A percentile compares a stretch with the other conserved stretches of the same genome.
Conservation (phyloP, 306 rosid genomes). For the Cucumis melo region DNA sequence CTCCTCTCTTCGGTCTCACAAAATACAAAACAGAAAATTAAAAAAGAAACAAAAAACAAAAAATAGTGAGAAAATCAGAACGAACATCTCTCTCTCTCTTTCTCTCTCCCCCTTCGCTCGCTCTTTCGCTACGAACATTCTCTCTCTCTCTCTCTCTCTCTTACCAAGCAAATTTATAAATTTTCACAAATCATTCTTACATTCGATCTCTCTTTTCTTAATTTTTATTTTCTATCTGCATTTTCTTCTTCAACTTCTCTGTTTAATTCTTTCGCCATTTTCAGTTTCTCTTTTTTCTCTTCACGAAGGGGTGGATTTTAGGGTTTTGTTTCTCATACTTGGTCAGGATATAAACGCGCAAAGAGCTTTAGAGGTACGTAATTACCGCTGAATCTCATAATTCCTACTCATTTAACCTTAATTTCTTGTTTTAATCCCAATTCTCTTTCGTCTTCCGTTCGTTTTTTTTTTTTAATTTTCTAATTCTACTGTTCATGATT, state of each 20-base stretch:
- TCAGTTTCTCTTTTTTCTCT: conserved; percentile 2
- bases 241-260: conserved; percentile 14
- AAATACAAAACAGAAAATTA: not conserved
- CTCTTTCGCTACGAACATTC: not conserved
- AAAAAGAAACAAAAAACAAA: not conserved
- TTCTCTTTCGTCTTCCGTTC: conserved; percentile 4
- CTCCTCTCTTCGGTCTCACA: not conserved
- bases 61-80: conserved; percentile 1
- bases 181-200: conserved; percentile 11
- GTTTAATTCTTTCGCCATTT: conserved; percentile 13
- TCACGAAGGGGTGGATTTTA: not conserved
- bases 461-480: not conserved
- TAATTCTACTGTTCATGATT: not conserved
- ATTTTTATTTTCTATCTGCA: not conserved
- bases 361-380: conserved; percentile 38
- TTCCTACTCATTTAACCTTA: conserved; percentile 7
- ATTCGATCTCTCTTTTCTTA: not conserved
- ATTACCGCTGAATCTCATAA: conserved; percentile 13
- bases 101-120: not conserved
- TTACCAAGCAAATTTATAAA: conserved; percentile 11
- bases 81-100: conserved; percentile 4
- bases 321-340: conserved; percentile 17
- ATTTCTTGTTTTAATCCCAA: conserved; percentile 13
- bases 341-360: not conserved
- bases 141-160: conserved; percentile 4